Base-by-base conservation (phyloP, 768 basidiomycete genomes). In the Pisolithus sp. region DNA sequence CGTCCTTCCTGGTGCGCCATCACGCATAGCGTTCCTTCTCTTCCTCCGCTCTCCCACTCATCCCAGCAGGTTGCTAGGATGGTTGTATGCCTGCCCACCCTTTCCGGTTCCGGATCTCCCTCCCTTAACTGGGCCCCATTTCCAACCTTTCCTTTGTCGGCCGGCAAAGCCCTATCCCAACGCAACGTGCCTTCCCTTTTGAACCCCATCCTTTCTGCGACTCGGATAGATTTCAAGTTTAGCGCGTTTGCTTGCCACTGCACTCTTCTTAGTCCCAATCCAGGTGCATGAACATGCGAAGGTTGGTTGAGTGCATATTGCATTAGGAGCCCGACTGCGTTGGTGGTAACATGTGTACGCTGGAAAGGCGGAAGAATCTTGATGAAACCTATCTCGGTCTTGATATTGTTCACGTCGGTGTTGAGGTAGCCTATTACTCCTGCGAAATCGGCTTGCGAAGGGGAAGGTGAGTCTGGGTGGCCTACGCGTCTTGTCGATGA, bases 191-290 rank as follows among this genome's bases (percentile, higher is more conserved):
- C 80, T 60, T 89, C 86, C 30, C 64, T 53, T 49, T 62, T 66
- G 61, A 89, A 83, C 1, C 84, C 85, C 71, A 87, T 67, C 47
- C 79, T 70, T 59, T 80, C 68, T 0, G 85, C 85, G 0, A 75
- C 69, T 5, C 65, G 57, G 13, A 81, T 64, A 36, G 81, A 83
- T 0, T 70, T 58, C 10, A 41, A 46, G 59, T 88, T 88, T 21
- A 59, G 50, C 13, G 65, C 59, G 46, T 80, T 76, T 4, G 82
- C 72, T 53, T 76, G 74, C 81, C 84, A 89, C 26, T 78, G 77
- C 0, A 85, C 78, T 9, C 85, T 73, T 3, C 85, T 74, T 34
- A 88, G 62, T 0, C 80, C 78, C 2, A 86, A 68, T 1, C 78
- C 79, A 24, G 71, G 64, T 5, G 40, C 49, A 2, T 15, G 12